Base-by-base conservation (phyloP, 225 moss, liverwort and hornwort genomes). In the Pleurozium schreberi region DNA sequence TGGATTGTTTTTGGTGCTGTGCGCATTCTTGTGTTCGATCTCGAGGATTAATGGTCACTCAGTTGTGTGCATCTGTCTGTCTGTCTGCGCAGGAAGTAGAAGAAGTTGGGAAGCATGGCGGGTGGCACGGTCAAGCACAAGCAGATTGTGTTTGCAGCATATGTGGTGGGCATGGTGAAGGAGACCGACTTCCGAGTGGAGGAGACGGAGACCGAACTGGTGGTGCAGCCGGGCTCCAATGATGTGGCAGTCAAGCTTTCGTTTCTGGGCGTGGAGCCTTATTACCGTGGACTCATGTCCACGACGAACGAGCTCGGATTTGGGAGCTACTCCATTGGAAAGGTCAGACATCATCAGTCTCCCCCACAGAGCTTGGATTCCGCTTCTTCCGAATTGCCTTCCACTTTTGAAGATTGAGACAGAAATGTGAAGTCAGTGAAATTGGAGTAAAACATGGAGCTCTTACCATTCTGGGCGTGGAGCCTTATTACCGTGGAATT, bases 181-280 rank as follows among this genome's bases (percentile, higher is more conserved):
- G 93, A 91, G 81, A 69, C 89, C 43, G 70, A 91, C n/a, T n/a
- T 93, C 21, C 86, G 86, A 55, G 91, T 93, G 65, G 86, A 88
- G 78, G 93, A 93, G n/a, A 73, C 58, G 8, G 90, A 90, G 83
- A 69, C 92, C 14, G 87, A 83, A 9, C 28, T 92, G 43, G 43
- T 12, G 19, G 90, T 81, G 30, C 81, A 87, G 25, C 57, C 87
- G 14, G 90, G 89, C 30, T 91, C 93, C 59, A 73, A 83, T 8
- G 92, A 93, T 40, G 91, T 93, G 19, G 83, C 84, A 23, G 80
- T 92, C 17, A 90, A 90, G 88, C 66, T 89, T 20, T 34, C 53
- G 66, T 90, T 77, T 57, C 27, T 91, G 31, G 91, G 91, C 12
- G 85, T 87, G 9, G 91, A 93, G 85, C 93, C 93, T 8, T 93